phyloP scores from a whole-genome alignment of 2,329 filamentous ascomycete genomes.

The Penicillium sp. region DNA sequence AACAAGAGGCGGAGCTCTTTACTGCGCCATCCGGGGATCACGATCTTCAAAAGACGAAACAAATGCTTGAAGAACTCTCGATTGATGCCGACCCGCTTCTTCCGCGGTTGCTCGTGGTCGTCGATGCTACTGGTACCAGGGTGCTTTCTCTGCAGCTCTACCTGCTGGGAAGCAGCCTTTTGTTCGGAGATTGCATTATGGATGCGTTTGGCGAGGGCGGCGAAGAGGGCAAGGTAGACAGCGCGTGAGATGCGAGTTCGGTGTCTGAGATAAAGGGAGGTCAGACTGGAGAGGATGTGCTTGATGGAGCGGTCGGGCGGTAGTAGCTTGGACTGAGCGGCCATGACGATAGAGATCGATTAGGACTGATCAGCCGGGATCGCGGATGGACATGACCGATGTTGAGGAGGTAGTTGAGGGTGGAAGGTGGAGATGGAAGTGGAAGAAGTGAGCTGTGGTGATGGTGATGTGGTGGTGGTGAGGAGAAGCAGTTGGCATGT shows the following conservation, averaged over 20 bases:
- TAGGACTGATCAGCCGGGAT: slow-evolving; percentile 25
- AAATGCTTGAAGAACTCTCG: slow-evolving; percentile 82
- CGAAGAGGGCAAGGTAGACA: slow-evolving; percentile 80
- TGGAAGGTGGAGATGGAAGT: neutral
- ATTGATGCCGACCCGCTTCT: slow-evolving; percentile 84
- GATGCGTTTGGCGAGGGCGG: slow-evolving; percentile 82
- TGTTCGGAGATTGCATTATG: slow-evolving; percentile 92
- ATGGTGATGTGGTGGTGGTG: neutral
- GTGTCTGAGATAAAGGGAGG: slow-evolving; percentile 74
- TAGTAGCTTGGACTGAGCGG: slow-evolving; percentile 73
- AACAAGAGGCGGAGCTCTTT: slow-evolving; percentile 84
- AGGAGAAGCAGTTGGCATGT: slow-evolving; percentile 21
- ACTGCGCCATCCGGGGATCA: slow-evolving; percentile 86
- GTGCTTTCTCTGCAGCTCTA: slow-evolving; percentile 59
- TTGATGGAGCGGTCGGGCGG: slow-evolving; percentile 68
- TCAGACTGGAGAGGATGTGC: slow-evolving; percentile 67
- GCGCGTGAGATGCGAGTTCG: slow-evolving; percentile 81
- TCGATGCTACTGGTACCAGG: slow-evolving; percentile 49
- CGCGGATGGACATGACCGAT: slow-evolving; percentile 21
- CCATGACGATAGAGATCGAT: slow-evolving; percentile 59
- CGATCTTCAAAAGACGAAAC: slow-evolving; percentile 77
- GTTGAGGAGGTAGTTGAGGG: neutral
- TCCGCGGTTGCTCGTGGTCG: slow-evolving; percentile 52
- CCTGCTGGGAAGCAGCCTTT: slow-evolving; percentile 78
- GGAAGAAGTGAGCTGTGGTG: neutral